Base-by-base conservation (phyloP, 2,329 filamentous ascomycete genomes). In the Chaetomium olivaceum region DNA sequence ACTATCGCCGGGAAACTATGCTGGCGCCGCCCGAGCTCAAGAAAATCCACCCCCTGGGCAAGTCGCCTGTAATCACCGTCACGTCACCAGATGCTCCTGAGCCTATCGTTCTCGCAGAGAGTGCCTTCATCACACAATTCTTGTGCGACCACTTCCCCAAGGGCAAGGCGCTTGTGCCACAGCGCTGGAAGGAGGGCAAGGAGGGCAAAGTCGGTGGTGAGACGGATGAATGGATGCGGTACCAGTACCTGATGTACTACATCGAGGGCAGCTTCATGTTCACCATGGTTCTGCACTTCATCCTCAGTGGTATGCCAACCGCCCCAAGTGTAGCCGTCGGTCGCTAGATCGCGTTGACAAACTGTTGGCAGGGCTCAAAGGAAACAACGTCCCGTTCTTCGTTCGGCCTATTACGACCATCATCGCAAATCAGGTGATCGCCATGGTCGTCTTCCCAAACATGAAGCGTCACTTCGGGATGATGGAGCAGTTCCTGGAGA, bases 231-330 rank as follows among this genome's bases (percentile, higher is more conserved):
- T 88, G 82, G 80, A 75, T 87, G 76, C 80, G 86, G 58, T 87
- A 83, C 75, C 81, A 83, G 73, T 91, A 92, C 75, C 46, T 71
- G 19, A 55, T 71, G 67, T 90, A 97, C 76, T 97, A 93, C 77
- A 83, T 87, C 5, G 94, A 97, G 79, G 94, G 93, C 12, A 91
- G 86, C 67, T 78, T 97, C 67, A 95, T 96, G 89, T 85, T 87
- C 0, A 80, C 87, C 57, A 76, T 95, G 68, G 77, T 93, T 0
- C 77, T 91, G 67, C 79, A 82, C 16, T 74, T 95, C 19, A 78
- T 96, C 29, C 79, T 90, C 14, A 73, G 73, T 4, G 76, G 82
- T 84, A 74, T 65, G 80, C 3, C 11, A 23, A 60, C 27, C 21
- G 48, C 43, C 29, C 19, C 25, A 6, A 7, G 23, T 6, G 8